Percentiles rank a stretch among this genome's conserved stretches.
These are phyloP conservation scores for Pythium chondricola DNA, from an alignment of 352 stramenopile genomes.

Conservation along the genomic window DNA sequence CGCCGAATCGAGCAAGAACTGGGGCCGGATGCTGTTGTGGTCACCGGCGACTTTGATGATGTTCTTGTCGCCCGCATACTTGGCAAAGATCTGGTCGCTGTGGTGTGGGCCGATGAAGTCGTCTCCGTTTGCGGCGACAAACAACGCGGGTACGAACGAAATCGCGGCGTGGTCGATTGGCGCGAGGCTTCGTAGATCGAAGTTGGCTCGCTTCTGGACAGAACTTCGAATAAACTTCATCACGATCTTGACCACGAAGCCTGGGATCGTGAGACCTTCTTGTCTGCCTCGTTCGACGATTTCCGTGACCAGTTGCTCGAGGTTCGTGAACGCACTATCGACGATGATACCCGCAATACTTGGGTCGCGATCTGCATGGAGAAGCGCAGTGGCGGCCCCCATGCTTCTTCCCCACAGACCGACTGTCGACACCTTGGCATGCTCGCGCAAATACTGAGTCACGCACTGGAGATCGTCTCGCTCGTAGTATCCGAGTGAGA, in stretches of 20 bases:
- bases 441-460: slow-evolving; percentile 90
- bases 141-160: slow-evolving; percentile 96
- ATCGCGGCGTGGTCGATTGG: slow-evolving; percentile 86
- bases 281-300: slow-evolving; percentile 95
- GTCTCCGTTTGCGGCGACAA: slow-evolving; percentile 93
- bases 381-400: slow-evolving; percentile 96
- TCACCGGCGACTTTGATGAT: slow-evolving; percentile 96
- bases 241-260: slow-evolving; percentile 88
- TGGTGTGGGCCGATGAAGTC: slow-evolving; percentile 92
- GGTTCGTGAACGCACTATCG: slow-evolving; percentile 95
- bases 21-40: slow-evolving; percentile 94
- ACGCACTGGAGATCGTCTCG: slow-evolving; percentile 85
- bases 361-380: slow-evolving; percentile 95
- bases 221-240: slow-evolving; percentile 88
- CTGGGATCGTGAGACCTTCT: slow-evolving; percentile 90
- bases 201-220: slow-evolving; percentile 88
- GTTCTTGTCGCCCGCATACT: slow-evolving; percentile 98
- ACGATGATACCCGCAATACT: slow-evolving; percentile 96
- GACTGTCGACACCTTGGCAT: slow-evolving; percentile 90
- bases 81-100: slow-evolving; percentile 67
- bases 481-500: slow-evolving; percentile 97
- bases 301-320: slow-evolving; percentile 94
- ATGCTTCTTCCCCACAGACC: slow-evolving; percentile 97
- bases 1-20: slow-evolving; percentile 94
- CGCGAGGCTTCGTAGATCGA: slow-evolving; percentile 75